phyloP scores from a whole-genome alignment of 2,329 filamentous ascomycete genomes.

The Dendrostoma leiphaemia region DNA sequence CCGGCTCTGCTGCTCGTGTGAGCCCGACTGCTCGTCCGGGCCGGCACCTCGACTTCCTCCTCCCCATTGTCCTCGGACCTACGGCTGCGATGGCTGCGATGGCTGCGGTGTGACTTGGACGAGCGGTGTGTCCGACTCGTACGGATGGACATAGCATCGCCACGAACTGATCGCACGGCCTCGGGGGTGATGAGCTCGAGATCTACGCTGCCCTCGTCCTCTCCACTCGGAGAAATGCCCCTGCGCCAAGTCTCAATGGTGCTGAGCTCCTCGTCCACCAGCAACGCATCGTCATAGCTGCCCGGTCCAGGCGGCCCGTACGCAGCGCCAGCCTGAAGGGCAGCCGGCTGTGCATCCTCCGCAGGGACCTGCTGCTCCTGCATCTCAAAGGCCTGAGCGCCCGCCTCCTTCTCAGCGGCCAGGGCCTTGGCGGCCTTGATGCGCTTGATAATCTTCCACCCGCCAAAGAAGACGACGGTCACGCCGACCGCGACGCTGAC shows the following conservation, averaged over 20 bases:
- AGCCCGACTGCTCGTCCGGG: conserved; percentile 29
- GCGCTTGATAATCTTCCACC: conserved; percentile 95
- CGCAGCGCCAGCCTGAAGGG: neutral
- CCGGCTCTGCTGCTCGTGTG: conserved; percentile 14
- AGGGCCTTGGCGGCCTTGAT: conserved; percentile 50
- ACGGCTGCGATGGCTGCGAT: conserved; percentile 19
- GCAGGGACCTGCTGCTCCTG: conserved; percentile 15
- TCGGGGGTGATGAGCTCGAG: conserved; percentile 55
- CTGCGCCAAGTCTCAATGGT: conserved; percentile 58
- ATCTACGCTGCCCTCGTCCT: conserved; percentile 36
- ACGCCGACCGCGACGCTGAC: conserved; percentile 85
- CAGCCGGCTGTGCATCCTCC: neutral
- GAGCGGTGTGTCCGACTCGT: conserved; percentile 35
- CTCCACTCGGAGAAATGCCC: conserved; percentile 49
- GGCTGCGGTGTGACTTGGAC: conserved; percentile 23
- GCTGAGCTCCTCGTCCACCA: conserved; percentile 57
- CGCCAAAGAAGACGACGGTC: conserved; percentile 93
- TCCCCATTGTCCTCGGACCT: conserved; percentile 14
- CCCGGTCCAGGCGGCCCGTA: conserved; percentile 12
- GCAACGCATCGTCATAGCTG: conserved; percentile 53
- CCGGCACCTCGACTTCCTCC: conserved; percentile 21
- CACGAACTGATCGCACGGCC: conserved; percentile 46
- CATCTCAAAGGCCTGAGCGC: conserved; percentile 26
- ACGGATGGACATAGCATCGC: conserved; percentile 29
- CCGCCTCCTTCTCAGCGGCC: conserved; percentile 24